Base-by-base conservation (phyloP, 257 asterid genomes). In the Nicotiana paniculata region DNA sequence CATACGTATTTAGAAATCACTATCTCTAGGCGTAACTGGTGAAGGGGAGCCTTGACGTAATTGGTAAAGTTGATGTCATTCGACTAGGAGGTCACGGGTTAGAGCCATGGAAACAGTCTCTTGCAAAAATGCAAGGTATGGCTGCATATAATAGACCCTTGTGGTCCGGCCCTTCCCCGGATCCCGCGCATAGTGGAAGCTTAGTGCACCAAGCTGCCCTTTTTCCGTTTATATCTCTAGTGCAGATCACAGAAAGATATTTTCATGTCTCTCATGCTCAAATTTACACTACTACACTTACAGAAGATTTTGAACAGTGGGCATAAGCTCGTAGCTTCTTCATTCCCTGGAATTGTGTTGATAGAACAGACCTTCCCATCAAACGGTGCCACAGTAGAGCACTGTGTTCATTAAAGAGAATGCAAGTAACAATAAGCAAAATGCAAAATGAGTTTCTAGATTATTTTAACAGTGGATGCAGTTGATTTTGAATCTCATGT, bases 331-430 rank as follows among this genome's bases (percentile, higher is more conserved):
- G 97, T 32, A 93, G 86, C 75, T 85, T 89, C 1, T 88, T 89
- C 4, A 90, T 90, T 81, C 95, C 97, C 5, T 30, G 54, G 68
- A 89, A 90, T 61, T 83, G 88, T 21, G 98, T 91, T 10, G 92
- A 84, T 18, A 95, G 84, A 81, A 92, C 97, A 9, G 79, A 84
- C 77, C 85, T 87, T 78, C 98, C 99, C 98, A 95, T 93, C 80
- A 95, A 87, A 43, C 93, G 96, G 81, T 95, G 97, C 99, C 99
- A 95, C 17, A 95, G 96, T 53, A 95, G 95, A 51, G 97, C 98
- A 77, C 98, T 95, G 92, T 87, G 17, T 16, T 53, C 65, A 63
- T 48, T 48, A 63, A 78, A 59, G 58, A 37, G 57, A 78, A 82
- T 81, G 32, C 55, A 65, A 58, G 58, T 16, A 58, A 81, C 62